Conservation (phyloP, 2,329 filamentous ascomycete species). For the Fusarium virguliforme region DNA sequence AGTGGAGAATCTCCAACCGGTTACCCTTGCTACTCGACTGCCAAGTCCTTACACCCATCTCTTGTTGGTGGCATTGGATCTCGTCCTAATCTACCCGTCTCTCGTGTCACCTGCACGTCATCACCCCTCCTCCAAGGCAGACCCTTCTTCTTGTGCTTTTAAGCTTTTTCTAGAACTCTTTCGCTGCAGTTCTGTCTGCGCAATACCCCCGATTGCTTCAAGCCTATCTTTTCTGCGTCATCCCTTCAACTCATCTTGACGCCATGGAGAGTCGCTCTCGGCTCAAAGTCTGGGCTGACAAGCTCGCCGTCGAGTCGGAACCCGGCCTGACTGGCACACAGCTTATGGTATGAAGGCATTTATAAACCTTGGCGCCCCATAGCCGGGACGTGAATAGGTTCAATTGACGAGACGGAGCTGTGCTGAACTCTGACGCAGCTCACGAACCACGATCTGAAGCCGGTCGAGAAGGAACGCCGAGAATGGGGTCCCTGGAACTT, state of each 20-base stretch:
- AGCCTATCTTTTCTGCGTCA: not conserved
- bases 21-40: constrained; percentile 25
- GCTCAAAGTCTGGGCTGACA: constrained; percentile 66
- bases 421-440: constrained; percentile 65
- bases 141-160: constrained; percentile 19
- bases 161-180: constrained; percentile 25
- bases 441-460: constrained; percentile 86
- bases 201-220: not conserved
- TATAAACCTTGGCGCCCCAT: not conserved
- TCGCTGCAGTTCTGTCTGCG: not conserved
- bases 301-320: constrained; percentile 81
- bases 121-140: constrained; percentile 28
- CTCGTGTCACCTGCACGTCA: constrained; percentile 45
- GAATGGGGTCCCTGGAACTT: constrained; percentile 93
- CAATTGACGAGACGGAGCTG: constrained; percentile 19
- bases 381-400: constrained; percentile 1
- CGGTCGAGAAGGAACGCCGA: constrained; percentile 83
- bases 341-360: constrained; percentile 74
- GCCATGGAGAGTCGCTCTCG: constrained; percentile 56
- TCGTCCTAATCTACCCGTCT: constrained; percentile 29
- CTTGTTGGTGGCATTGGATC: constrained; percentile 29
- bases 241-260: not conserved
- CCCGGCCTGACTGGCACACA: constrained; percentile 83
- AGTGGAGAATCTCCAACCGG: constrained; percentile 40
- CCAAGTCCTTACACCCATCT: constrained; percentile 23